Evolutionary conservation across 495 filamentous ascomycete genomes (phyloP), one percentile per base, ranked within the genome.

Genomic region (Parathielavia hyrcaniae): DNA sequence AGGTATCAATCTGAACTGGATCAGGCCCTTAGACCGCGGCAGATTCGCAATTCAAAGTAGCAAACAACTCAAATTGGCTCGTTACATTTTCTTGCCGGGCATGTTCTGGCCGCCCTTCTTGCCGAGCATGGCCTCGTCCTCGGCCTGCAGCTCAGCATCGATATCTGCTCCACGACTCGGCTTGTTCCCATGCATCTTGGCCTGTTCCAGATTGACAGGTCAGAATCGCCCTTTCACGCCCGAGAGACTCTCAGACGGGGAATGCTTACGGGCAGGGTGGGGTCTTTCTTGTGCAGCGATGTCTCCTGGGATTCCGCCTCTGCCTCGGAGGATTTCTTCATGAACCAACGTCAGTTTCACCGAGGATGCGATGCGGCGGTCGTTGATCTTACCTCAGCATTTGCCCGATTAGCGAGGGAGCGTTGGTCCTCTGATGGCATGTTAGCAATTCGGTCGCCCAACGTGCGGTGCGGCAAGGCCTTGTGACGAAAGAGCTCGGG

Each of bases 361-460:
- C 2, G 2, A 30, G 26, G 26, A 6, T 30, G 26, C 6, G 26
- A 30, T 30, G 26, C 2, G 26, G 26, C 26, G 6, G 3, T 30
- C 6, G 26, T 6, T 22, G 26, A 19, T n/a, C 43, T 26, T 61
- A 76, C 74, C 75, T 75, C 69, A 63, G 87, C 85, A 11, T 82
- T 79, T 9, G 77, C 86, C 30, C 82, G 85, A 77, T 91, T 90
- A 61, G 84, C 85, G 62, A 95, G 91, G 32, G 86, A 81, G 62
- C 89, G 80, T 64, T 89, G 72, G 66, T 92, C 89, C 80, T 95
- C 86, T 90, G 17, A 19, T n/a, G 1, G 41, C 22, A 0, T 4
- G 16, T 41, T 54, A 48, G 35, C 19, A 8, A 23, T n/a, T n/a
- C n/a, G n/a, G n/a, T 20, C 14, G 8, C 16, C 11, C 5, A 8